Percentiles rank a stretch among this genome's conserved stretches.
phyloP scores from a whole-genome alignment of 495 filamentous ascomycete genomes.

The Hypoxylon perforatum region DNA sequence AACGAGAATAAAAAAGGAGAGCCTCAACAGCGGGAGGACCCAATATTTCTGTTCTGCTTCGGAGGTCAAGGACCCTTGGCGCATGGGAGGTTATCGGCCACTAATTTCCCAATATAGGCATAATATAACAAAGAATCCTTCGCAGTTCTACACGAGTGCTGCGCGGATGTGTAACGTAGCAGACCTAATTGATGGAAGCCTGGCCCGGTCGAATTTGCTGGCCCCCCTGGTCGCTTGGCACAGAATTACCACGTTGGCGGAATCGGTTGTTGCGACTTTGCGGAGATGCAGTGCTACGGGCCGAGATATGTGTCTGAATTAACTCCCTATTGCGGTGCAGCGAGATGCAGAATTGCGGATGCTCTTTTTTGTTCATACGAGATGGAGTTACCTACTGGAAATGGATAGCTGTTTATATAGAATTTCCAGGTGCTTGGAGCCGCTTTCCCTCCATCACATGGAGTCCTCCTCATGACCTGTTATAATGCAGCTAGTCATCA shows the following conservation, averaged over 20 bases:
- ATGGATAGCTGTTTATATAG: not conserved
- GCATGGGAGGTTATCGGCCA: constrained; percentile 8
- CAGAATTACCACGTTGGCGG: constrained; percentile 25
- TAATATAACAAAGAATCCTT: constrained; percentile 24
- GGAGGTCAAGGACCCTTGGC: constrained; percentile 2
- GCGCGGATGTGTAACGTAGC: constrained; percentile 30
- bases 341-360: not conserved
- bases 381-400: constrained; percentile 5
- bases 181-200: constrained; percentile 11
- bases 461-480: not conserved
- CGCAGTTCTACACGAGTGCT: constrained; percentile 11
- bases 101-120: constrained; percentile 36
- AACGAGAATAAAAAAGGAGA: constrained; percentile 2
- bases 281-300: constrained; percentile 6
- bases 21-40: constrained; percentile 7
- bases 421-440: not conserved
- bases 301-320: constrained; percentile 4
- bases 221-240: constrained; percentile 29
- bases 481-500: not conserved
- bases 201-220: constrained; percentile 8
- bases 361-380: constrained; percentile 2
- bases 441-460: not conserved
- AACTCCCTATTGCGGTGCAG: constrained; percentile 13
- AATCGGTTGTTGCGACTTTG: constrained; percentile 5
- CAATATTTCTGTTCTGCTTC: constrained; percentile 21